Evolutionary conservation across 2,329 filamentous ascomycete species (phyloP), one percentile per base, ranked within the genome.

Genomic region (Xylariaceae sp.): DNA sequence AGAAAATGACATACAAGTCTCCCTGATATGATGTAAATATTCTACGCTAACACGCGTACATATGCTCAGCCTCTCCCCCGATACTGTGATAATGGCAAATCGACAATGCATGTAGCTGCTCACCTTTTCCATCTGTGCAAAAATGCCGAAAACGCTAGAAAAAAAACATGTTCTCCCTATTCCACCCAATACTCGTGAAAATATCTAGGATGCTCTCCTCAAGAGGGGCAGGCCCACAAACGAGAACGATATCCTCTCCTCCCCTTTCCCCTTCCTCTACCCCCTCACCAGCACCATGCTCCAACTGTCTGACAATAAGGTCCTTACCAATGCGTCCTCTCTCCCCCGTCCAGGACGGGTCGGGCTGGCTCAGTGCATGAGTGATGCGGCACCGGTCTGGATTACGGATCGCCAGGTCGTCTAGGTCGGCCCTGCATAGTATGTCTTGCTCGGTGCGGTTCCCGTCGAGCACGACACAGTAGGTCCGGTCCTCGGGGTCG

Each of bases 371-470:
- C 18, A 95, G 70, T 0, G 81, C 81, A 59, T 94, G 77, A 5
- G 87, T 51, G 9, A 94, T 57, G 40, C 70, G 74, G 47, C 78
- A 87, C 50, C 71, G 73, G 3, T 74, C 67, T 14, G 62, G 59
- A 37, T 81, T 77, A 1, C 64, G 65, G 2, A 51, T 59, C 0
- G 71, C 72, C 52, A 88, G 70, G 0, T 43, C 56, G 54, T 94
- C 87, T 3, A 96, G 68, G 41, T 94, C 85, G 2, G 70, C 63
- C 44, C 73, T 76, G 55, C 85, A 88, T 0, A 96, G 68, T n/a
- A 96, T 94, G 57, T 96, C 89, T 47, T 83, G 80, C 37, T 86
- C 76, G 5, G 70, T 56, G 9, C 86, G 69, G 53, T 96, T 96
- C 0, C 88, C 87, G 53, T 94, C 73, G 0, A 96, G 66, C 0